Base-by-base conservation (phyloP, 352 stramenopile genomes). In the Hyaloperonospora brassicae region DNA sequence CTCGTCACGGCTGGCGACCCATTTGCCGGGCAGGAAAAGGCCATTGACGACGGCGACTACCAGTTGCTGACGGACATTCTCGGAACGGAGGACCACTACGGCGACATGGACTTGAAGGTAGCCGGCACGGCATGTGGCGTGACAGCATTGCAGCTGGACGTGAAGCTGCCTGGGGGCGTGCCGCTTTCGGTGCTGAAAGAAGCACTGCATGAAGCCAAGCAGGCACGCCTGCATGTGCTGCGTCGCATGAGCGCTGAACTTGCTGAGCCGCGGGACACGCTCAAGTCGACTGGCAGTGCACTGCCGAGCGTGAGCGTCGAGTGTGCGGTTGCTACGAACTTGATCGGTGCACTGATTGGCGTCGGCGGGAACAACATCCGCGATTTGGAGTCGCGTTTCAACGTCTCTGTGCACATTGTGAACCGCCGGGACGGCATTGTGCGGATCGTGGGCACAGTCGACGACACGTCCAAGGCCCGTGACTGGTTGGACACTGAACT, bases 71-170 rank as follows among this genome's bases (percentile, higher is more conserved):
- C 94, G 1, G 96, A 99, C 66, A 98, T 99, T 62, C 72, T 98
- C 39, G 96, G 96, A 34, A 93, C 93, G 5, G 96, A 99, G 60
- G 96, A 99, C 75, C 89, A 98, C 59, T 95, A 97, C 56, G 95
- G 95, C 44, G 89, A 98, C 72, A 99, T 99, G 95, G 95, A 99
- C 66, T 98, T 98, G 67, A 99, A 99, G 79, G 70, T 98, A 45
- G 92, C 90, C 9, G 93, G 93, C 22, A 97, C 89, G 10, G 68
- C 70, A 14, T 60, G 55, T 11, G 91, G 93, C 41, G 94, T 99
- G 47, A 98, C 95, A 23, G 94, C 95, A 22, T 82, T 98, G 49
- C 95, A 98, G 68, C 70, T 98, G 25, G 96, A 99, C 69, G 93
- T 98, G 35, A 98, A 98, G 76, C 74, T 97, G 38, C 68, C 81